Evolutionary conservation across 192 early-diverging fungal species (phyloP), one percentile per base, ranked within the genome.

Genomic region (Umbelopsis ramanniana): DNA sequence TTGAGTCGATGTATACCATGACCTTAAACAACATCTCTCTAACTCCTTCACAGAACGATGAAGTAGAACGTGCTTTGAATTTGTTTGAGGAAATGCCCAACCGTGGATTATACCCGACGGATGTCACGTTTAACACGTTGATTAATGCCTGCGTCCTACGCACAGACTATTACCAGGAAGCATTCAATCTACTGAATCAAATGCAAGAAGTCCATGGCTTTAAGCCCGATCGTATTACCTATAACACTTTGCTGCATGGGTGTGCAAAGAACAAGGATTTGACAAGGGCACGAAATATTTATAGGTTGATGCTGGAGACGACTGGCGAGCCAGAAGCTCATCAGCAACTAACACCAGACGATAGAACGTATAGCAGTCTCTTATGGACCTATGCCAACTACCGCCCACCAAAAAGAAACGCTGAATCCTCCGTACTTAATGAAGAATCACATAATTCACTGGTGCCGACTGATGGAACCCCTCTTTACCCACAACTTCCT

Each of bases 61-160:
- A 97, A 63, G 91, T 93, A n/a, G 97, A 99, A 72, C 81, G 85
- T 46, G 97, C 97, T 8, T 86, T 99, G 66, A 93, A 96, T 71
- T 81, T 99, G 53, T 97, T 96, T 83, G 87, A 89, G 68, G 93
- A 97, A 72, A 97, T 98, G 92, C 78, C 89, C 21, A 86, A 87
- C 11, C 75, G 79, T 37, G 77, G 82, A 9, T 80, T 97, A 22
- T 83, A 84, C 12, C 91, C 92, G 0, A 96, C 93, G 0, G 90
- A 92, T 33, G 88, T 93, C 0, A 97, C 96, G 1, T 97, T 93
- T 74, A 97, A 95, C 70, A 84, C 91, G 22, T 81, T 99, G 37
- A 92, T 99, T 60, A 84, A 92, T 71, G 94, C 97, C 7, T 94
- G 91, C 68, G 92, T 89, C 0, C 80, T 81, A 69, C 83, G 95